A percentile compares a stretch with the other conserved stretches of the same genome.
Conservation (phyloP, 441 rosid species). For the Omphalea diandra region DNA sequence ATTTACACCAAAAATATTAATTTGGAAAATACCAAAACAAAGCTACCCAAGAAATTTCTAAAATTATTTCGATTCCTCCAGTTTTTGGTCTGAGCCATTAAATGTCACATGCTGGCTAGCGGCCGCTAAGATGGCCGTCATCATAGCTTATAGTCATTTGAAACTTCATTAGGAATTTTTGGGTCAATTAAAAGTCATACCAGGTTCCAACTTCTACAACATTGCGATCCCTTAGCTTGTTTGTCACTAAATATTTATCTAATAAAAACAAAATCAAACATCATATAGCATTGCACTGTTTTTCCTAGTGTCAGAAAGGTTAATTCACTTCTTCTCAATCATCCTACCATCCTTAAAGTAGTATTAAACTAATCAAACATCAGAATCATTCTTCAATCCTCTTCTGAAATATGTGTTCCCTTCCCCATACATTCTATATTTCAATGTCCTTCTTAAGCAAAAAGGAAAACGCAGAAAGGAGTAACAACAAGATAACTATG, state of each 20-base stretch:
- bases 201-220: neutral
- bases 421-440: neutral
- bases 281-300: neutral
- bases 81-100: neutral
- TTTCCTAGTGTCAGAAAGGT: neutral
- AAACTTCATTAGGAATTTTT: neutral
- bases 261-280: neutral
- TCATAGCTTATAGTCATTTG: neutral
- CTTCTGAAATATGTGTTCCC: neutral
- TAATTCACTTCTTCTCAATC: neutral
- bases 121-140: neutral
- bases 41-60: neutral
- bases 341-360: neutral
- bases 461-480: neutral
- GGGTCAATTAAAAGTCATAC: neutral
- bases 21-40: neutral
- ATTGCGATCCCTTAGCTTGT: neutral
- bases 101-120: too few relatives aligned
- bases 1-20: too few relatives aligned
- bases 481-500: neutral
- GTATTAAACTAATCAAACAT: too few relatives aligned
- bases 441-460: neutral
- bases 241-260: neutral
- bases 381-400: too few relatives aligned
- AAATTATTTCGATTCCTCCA: neutral